Conservation (phyloP, 306 rosid species). For the Neltuma alba region DNA sequence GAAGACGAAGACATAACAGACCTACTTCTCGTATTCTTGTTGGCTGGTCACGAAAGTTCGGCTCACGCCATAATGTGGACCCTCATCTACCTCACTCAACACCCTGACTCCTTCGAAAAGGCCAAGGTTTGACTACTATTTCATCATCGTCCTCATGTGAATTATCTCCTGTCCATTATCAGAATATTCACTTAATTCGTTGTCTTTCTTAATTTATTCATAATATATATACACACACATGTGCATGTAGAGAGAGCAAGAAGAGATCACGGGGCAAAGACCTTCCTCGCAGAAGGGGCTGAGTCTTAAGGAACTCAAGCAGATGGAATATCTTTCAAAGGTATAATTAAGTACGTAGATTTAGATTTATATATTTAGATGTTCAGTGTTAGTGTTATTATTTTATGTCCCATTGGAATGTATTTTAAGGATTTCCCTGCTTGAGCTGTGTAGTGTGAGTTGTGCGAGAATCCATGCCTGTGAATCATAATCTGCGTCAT, state of each 20-base stretch:
- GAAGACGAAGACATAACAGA: slow-evolving; percentile 73
- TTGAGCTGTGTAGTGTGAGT: not conserved
- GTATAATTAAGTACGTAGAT: slow-evolving; percentile 16
- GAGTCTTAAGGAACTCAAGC: slow-evolving; percentile 51
- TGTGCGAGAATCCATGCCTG: not conserved
- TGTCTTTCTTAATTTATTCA: not conserved
- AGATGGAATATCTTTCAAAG: slow-evolving; percentile 68
- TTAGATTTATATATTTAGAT: not conserved
- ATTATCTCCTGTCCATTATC: not conserved
- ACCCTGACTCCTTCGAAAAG: slow-evolving; percentile 48
- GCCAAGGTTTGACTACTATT: slow-evolving; percentile 53
- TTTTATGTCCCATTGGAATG: not conserved
- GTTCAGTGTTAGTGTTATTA: not conserved
- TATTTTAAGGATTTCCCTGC: not conserved
- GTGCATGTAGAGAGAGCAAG: slow-evolving; percentile 61
- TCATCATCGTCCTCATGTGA: not conserved
- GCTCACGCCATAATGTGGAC: slow-evolving; percentile 83
- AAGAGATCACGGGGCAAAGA: slow-evolving; percentile 49
- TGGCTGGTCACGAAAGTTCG: slow-evolving; percentile 89
- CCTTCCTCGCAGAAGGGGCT: slow-evolving; percentile 53
- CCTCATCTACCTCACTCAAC: slow-evolving; percentile 51
- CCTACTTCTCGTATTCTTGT: slow-evolving; percentile 64
- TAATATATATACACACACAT: not conserved
- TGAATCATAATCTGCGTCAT: slow-evolving; percentile 1
- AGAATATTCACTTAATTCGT: too few relatives aligned